A percentile compares a stretch with the other conserved stretches of the same genome.
phyloP scores from a whole-genome alignment of 805 yeast species.

The Suhomyces prunicola region DNA sequence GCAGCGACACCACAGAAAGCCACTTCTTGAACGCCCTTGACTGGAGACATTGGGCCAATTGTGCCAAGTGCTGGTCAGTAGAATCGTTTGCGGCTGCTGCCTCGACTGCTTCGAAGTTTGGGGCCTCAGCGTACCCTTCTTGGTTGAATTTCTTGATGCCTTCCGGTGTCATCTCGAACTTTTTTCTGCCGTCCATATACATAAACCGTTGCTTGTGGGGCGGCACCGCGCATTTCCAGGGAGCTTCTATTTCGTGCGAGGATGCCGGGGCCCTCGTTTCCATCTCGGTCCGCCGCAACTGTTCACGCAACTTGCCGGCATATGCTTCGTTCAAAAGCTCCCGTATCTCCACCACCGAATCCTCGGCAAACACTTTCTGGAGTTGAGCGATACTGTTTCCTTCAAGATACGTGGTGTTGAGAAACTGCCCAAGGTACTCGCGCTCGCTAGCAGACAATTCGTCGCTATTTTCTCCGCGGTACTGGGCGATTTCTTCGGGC shows the following conservation, averaged over 20 bases:
- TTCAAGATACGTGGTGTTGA: conserved; percentile 50
- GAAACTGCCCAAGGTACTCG: conserved; percentile 47
- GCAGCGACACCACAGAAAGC: conserved; percentile 58
- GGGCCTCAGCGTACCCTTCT: conserved; percentile 48
- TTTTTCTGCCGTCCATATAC: conserved; percentile 68
- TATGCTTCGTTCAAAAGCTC: conserved; percentile 59
- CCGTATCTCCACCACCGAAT: conserved; percentile 65
- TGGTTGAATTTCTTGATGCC: conserved; percentile 28
- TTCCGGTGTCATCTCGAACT: conserved; percentile 30
- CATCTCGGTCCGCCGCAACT: conserved; percentile 57
- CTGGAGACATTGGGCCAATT: conserved; percentile 56
- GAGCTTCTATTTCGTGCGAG: conserved; percentile 53
- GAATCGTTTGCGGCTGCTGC: conserved; percentile 8
- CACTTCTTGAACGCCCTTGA: conserved; percentile 67
- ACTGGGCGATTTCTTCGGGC: conserved; percentile 34
- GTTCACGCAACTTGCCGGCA: conserved; percentile 43
- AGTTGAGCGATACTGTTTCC: conserved; percentile 36
- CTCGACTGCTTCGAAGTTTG: conserved; percentile 44
- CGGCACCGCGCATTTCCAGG: conserved; percentile 92
- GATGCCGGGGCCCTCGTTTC: conserved; percentile 56
- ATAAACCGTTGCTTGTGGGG: conserved; percentile 88
- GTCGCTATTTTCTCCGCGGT: conserved; percentile 13
- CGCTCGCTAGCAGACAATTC: conserved; percentile 37
- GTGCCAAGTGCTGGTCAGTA: conserved; percentile 44
- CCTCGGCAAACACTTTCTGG: conserved; percentile 54